Conservation (phyloP, 1,284 basidiomycete species). For the Tilletia caries region DNA sequence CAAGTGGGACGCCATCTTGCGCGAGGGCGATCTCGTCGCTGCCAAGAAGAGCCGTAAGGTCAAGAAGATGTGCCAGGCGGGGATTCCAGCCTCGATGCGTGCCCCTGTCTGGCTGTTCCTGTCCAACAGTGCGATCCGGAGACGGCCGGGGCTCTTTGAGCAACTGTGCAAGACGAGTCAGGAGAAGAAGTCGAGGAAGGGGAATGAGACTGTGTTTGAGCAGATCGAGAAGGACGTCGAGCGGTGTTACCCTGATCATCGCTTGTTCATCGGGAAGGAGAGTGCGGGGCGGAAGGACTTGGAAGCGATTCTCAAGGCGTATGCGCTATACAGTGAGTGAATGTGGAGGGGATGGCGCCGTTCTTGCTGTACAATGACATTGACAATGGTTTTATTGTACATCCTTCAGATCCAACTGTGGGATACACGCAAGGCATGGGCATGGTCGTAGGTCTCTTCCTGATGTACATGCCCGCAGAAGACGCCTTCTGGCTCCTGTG, state of each 20-base stretch:
- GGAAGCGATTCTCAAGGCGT: conserved; percentile 49
- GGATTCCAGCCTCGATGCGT: conserved; percentile 66
- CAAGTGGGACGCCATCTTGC: conserved; percentile 71
- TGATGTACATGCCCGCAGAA: conserved; percentile 79
- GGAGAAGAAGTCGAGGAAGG: conserved; percentile 34
- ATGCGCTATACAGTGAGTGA: conserved; percentile 57
- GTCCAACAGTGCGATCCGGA: conserved; percentile 36
- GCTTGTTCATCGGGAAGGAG: conserved; percentile 41
- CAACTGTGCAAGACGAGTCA: conserved; percentile 39
- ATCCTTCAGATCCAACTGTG: conserved; percentile 53
- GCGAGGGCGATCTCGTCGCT: conserved; percentile 64
- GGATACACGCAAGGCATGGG: conserved; percentile 64
- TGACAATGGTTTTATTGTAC: not conserved
- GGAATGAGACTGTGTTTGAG: conserved; percentile 40
- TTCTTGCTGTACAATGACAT: not conserved
- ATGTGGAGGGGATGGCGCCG: not conserved
- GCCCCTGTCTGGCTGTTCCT: conserved; percentile 50
- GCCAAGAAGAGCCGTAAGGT: conserved; percentile 79
- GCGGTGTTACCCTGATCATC: conserved; percentile 41
- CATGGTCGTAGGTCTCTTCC: conserved; percentile 70
- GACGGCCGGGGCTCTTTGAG: conserved; percentile 44
- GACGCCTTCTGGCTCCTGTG: conserved; percentile 77
- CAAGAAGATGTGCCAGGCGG: conserved; percentile 70
- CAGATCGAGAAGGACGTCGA: conserved; percentile 52
- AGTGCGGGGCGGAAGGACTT: conserved; percentile 45